Percentiles rank a stretch among this genome's conserved stretches.
phyloP scores from a whole-genome alignment of 2,329 filamentous ascomycete genomes.

The Niveomyces coronatus region DNA sequence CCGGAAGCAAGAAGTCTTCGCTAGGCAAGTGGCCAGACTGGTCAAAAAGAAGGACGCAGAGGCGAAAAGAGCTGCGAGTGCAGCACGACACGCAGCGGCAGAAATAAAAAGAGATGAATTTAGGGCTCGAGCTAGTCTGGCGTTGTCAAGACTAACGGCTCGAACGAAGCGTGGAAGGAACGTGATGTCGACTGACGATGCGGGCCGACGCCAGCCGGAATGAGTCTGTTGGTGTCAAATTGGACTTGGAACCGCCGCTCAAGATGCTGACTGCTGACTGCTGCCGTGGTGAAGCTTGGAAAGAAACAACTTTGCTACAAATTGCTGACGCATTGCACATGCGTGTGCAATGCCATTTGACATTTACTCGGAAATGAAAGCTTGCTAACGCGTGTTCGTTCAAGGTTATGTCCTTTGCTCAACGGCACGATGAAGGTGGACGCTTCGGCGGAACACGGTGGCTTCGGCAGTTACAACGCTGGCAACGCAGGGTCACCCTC shows the following conservation, averaged over 20 bases:
- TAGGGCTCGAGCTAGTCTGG: background rate
- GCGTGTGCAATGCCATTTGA: slow-evolving; percentile 12
- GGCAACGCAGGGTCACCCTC: slow-evolving; percentile 6
- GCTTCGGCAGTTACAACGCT: slow-evolving; percentile 46
- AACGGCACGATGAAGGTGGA: slow-evolving; percentile 68
- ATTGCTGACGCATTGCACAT: background rate
- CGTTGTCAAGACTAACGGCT: background rate
- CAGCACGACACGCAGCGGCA: background rate
- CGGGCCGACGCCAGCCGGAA: no score
- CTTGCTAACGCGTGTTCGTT: slow-evolving; percentile 18
- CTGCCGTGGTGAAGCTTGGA: no score
- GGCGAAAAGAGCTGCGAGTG: background rate
- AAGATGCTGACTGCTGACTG: slow-evolving; percentile 7
- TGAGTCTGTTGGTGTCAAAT: no score
- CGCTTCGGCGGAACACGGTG: slow-evolving; percentile 43
- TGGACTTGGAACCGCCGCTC: no score
- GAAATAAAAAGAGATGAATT: background rate
- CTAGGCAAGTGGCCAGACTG: background rate
- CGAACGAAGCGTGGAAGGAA: no score
- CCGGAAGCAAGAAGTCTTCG: background rate
- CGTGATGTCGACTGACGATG: no score
- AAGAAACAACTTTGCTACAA: no score
- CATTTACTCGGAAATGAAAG: slow-evolving; percentile 12
- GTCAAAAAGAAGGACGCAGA: background rate
- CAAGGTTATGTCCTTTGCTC: slow-evolving; percentile 71